Conservation (phyloP, 2,329 filamentous ascomycete genomes). For the Phaeosphaeria sp. region DNA sequence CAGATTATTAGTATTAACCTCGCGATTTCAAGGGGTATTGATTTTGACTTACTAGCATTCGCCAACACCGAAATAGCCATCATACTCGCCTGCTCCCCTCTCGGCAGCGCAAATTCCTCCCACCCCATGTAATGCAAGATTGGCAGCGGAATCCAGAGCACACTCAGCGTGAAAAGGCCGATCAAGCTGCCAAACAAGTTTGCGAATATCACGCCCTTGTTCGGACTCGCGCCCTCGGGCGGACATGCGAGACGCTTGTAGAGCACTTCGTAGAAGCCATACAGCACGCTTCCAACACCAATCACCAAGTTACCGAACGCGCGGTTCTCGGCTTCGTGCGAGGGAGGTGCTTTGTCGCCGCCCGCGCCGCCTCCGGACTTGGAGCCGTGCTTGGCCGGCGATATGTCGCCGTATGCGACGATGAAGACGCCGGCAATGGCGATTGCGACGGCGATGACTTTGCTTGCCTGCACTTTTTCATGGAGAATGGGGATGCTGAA, state of each 20-base stretch:
- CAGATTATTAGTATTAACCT: constrained; percentile 12
- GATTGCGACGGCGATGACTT: constrained; percentile 83
- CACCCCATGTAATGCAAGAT: constrained; percentile 79
- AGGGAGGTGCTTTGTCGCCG: constrained; percentile 54
- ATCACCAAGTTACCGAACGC: constrained; percentile 91
- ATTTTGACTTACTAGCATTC: constrained; percentile 75
- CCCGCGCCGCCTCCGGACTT: constrained; percentile 64
- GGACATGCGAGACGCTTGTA: constrained; percentile 95
- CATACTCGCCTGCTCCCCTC: constrained; percentile 78
- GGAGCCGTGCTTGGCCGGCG: constrained; percentile 61
- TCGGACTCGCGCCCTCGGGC: constrained; percentile 82
- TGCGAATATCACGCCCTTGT: constrained; percentile 94
- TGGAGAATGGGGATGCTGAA: constrained; percentile 91
- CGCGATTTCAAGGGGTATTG: not conserved
- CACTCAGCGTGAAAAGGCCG: constrained; percentile 80
- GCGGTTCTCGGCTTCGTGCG: constrained; percentile 68
- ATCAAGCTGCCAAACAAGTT: constrained; percentile 91
- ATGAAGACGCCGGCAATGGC: constrained; percentile 90
- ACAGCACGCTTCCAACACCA: constrained; percentile 86
- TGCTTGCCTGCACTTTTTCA: constrained; percentile 83
- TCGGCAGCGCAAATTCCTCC: constrained; percentile 84
- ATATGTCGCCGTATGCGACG: constrained; percentile 87
- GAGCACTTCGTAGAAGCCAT: constrained; percentile 95
- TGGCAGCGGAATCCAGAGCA: constrained; percentile 92
- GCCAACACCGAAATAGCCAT: constrained; percentile 80